Base-by-base conservation (phyloP, 2,329 filamentous ascomycete genomes). In the Alternaria hordeiaustralica region DNA sequence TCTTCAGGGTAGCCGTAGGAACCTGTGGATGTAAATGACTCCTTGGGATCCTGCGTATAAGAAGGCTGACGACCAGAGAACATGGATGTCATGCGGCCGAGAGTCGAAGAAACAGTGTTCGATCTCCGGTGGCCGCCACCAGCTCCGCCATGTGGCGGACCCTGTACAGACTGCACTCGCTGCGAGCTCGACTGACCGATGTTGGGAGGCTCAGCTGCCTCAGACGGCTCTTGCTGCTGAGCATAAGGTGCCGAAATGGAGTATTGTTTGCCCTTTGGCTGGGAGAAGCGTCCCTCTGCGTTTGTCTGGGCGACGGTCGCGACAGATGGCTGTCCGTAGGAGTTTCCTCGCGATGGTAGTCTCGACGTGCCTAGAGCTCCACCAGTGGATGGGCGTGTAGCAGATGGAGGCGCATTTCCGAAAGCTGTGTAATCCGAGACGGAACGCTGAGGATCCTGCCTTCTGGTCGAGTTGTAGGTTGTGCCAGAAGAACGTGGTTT, bases 231-330 rank as follows among this genome's bases (percentile, higher is more conserved):
- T n/a, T 84, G 80, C 68, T 89, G 87, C 68, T 89, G 87, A 30
- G 87, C 82, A 53, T 90, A 87, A 13, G 90, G 87, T 56, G 88
- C 85, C 20, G 91, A 91, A 30, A 95, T 93, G 54, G 88, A 87
- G 76, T 94, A 93, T 68, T 88, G 88, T 74, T 90, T 88, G 67
- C 86, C 83, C 78, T 87, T 88, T 69, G 80, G 86, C 82, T 97
- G 95, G 69, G 96, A 92, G 73, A 98, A 93, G 67, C 92, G 92
- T 67, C 94, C 95, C 78, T 97, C 92, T 5, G 88, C 94, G 79
- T 96, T 97, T 56, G 94, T 96, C 71, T 92, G 90, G 53, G 94
- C 94, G 64, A 97, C 90, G 51, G 93, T 89, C 28, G 96, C 94
- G 59, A 93, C 93, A 49, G 90, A 90, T 53, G 95, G 96, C 80